Percentiles rank a stretch among this genome's conserved stretches.
Evolutionary conservation across 2,329 filamentous ascomycete species (phyloP).

Genomic region (Madurella mycetomatis): DNA sequence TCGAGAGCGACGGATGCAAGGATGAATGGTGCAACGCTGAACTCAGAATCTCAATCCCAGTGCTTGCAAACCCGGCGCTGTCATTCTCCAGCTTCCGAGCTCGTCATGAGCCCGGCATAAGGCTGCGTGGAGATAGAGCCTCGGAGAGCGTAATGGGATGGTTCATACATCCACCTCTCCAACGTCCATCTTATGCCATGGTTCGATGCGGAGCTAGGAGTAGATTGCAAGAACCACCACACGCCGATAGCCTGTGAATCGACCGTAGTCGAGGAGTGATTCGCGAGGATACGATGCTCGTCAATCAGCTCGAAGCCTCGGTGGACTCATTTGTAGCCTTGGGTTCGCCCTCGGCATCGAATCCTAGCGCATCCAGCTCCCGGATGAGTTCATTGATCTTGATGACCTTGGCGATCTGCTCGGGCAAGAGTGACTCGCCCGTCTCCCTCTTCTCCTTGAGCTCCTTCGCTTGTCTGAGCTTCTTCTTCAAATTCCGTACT

Average conservation of each 20-base stretch:
- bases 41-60: too few relatives aligned
- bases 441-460: constrained; percentile 86
- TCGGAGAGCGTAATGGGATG: too few relatives aligned
- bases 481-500: constrained; percentile 86
- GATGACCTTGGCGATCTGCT: constrained; percentile 96
- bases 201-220: too few relatives aligned
- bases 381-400: constrained; percentile 92
- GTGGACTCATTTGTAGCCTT: constrained; percentile 2
- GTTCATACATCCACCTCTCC: too few relatives aligned
- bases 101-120: too few relatives aligned
- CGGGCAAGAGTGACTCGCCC: constrained; percentile 77
- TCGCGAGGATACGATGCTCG: not conserved
- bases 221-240: too few relatives aligned
- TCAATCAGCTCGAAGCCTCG: not conserved
- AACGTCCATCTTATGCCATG: too few relatives aligned
- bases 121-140: too few relatives aligned
- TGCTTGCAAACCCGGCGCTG: too few relatives aligned
- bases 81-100: too few relatives aligned
- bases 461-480: constrained; percentile 87
- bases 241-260: not conserved
- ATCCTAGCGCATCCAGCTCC: constrained; percentile 79
- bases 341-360: constrained; percentile 71
- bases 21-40: too few relatives aligned
- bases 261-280: not conserved
- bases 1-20: too few relatives aligned